Base-by-base conservation (phyloP, 2,329 filamentous ascomycete species). In the Coniochaeta ligniaria region DNA sequence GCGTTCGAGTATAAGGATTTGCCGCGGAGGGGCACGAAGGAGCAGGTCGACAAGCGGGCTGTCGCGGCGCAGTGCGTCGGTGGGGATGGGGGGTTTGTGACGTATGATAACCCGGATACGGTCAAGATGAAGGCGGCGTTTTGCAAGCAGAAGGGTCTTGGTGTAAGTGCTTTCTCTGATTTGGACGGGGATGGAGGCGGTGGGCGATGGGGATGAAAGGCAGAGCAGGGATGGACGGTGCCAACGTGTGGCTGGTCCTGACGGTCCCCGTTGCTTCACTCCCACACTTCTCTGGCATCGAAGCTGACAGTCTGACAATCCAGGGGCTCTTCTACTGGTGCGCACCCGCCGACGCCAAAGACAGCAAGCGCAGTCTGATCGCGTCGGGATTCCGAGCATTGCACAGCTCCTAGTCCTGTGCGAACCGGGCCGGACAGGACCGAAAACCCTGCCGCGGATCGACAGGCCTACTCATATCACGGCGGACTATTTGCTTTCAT, bases 291-390 rank as follows among this genome's bases (percentile, higher is more conserved):
- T 26, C 11, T 11, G 43, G 26, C 14, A 26, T 47, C 8, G 43
- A 28, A 17, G 26, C 47, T 52, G 16, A 52, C 47, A 17, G 26
- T n/a, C 31, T 8, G 22, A 20, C 3, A 7, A 52, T 43, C n/a
- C 66, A 86, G 83, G 91, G 91, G 0, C 74, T 95, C 9, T 94
- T 92, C 72, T 95, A 93, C 73, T 93, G 89, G 88, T 86, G 88
- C 59, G 89, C 86, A n/a, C 87, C 88, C 16, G 85, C 83, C 3
- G 91, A 95, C 75, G 81, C 83, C 31, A 78, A 75, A 65, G 80
- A 84, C 59, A 80, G 77, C 63, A 79, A 81, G 58, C 77, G 84
- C 58, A 87, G 83, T 68, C 72, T 87, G 59, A 76, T 87, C 62
- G 78, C 81, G 55, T 76, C 84, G 20, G 84, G 84, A 6, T 87